Percentiles rank a stretch among this genome's conserved stretches.
Evolutionary conservation across 2,329 filamentous ascomycete species (phyloP).

Genomic region (Escovopsis sp.): DNA sequence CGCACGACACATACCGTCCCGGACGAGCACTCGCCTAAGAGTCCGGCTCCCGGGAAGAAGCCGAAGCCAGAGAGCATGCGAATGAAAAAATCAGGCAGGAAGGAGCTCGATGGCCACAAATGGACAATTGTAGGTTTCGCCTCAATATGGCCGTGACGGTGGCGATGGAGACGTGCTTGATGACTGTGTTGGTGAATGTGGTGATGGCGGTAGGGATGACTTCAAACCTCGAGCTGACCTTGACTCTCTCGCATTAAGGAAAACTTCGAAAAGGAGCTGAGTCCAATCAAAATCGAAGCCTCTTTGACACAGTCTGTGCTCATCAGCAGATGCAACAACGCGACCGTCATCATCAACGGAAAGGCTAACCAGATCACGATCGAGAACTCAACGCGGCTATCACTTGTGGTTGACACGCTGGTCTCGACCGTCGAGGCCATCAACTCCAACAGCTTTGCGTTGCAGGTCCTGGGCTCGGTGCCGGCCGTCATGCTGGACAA

Average conservation of each 20-base stretch:
- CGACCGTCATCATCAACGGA: constrained; percentile 74
- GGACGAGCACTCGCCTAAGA: constrained; percentile 51
- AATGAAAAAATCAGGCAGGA: constrained; percentile 64
- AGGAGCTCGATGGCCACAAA: constrained; percentile 75
- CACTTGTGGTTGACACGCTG: constrained; percentile 74
- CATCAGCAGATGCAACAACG: constrained; percentile 82
- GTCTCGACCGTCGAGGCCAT: constrained; percentile 89
- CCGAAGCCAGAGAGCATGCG: constrained; percentile 77
- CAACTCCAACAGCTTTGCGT: constrained; percentile 83
- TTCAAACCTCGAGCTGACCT: constrained; percentile 1
- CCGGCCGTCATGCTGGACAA: constrained; percentile 87
- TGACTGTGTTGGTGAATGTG: too few relatives aligned
- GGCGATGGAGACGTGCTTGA: too few relatives aligned
- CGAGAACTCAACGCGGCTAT: constrained; percentile 75
- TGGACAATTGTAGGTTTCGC: constrained; percentile 59
- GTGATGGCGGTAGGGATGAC: background rate
- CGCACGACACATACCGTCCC: constrained; percentile 58
- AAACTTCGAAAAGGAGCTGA: constrained; percentile 67
- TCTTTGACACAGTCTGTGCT: constrained; percentile 76
- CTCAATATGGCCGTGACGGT: background rate
- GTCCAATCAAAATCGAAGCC: constrained; percentile 68
- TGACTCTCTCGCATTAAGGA: constrained; percentile 35
- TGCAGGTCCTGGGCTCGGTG: constrained; percentile 77
- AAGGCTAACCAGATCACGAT: constrained; percentile 96
- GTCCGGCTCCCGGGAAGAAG: constrained; percentile 75